These are phyloP conservation scores for Fusarium subglutinans DNA, from an alignment of 2,329 filamentous ascomycete genomes.

Conservation along the genomic window DNA sequence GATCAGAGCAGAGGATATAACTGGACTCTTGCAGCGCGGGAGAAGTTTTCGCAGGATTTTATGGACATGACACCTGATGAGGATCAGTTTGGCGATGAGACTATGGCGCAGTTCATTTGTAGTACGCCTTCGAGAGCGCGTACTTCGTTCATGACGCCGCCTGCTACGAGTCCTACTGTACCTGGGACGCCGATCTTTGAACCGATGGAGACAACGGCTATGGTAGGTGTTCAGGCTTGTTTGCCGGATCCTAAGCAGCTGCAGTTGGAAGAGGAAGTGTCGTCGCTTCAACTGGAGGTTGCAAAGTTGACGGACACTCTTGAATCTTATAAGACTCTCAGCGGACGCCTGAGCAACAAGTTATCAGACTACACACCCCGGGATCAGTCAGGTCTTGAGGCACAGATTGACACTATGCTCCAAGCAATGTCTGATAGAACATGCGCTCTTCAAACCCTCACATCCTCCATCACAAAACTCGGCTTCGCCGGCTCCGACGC, in stretches of 20 bases:
- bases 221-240: slow-evolving; percentile 22
- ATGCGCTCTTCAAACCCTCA: slow-evolving; percentile 56
- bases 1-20: slow-evolving; percentile 50
- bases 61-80: slow-evolving; percentile 52
- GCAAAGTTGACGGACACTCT: slow-evolving; percentile 58
- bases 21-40: slow-evolving; percentile 62
- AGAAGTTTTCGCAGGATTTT: slow-evolving; percentile 57
- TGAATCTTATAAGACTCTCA: slow-evolving; percentile 57
- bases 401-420: slow-evolving; percentile 54
- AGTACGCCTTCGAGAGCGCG: slow-evolving; percentile 59
- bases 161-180: slow-evolving; percentile 60
- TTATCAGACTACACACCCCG: slow-evolving; percentile 41
- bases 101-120: slow-evolving; percentile 60
- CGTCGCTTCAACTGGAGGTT: slow-evolving; percentile 59
- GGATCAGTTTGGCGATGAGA: slow-evolving; percentile 59
- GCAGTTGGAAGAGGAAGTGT: slow-evolving; percentile 57
- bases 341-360: slow-evolving; percentile 43
- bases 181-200: slow-evolving; percentile 51
- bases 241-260: slow-evolving; percentile 56
- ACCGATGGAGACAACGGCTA: slow-evolving; percentile 14
- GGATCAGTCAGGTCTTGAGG: slow-evolving; percentile 49
- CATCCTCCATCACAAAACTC: slow-evolving; percentile 56
- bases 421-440: slow-evolving; percentile 60
- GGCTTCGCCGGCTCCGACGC: slow-evolving; percentile 62
- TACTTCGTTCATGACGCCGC: slow-evolving; percentile 64